Base-by-base conservation (phyloP, 129 eudicot species). In the Kitagawia praeruptora region DNA sequence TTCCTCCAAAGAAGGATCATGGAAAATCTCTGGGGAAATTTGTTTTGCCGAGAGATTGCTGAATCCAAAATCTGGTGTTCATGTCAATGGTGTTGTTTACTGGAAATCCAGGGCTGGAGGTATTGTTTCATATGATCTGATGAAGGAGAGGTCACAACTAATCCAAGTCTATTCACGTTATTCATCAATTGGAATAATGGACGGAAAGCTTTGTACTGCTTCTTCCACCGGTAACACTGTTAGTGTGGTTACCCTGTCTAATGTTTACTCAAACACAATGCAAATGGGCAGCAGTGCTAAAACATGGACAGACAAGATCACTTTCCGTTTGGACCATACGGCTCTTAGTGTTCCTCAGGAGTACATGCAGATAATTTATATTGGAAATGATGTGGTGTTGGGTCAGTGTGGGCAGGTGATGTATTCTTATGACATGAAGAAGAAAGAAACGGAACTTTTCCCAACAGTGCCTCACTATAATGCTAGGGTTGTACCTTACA, bases 21-120 rank as follows among this genome's bases (percentile, higher is more conserved):
- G 97, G 97, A 82, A 78, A 58, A 44, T 86, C 27, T 85, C 89
- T 2, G 85, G 85, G 39, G 96, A 91, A 83, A 91, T 89, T 2
- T 87, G 73, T 66, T 89, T 84, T 79, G 86, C 80, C 21, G 79
- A 67, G 11, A 63, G 73, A 37, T 39, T 44, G 34, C 37, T 82
- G n/a, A 74, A 82, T 37, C 72, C 87, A 27, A 78, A 64, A 82
- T 69, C 88, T 9, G 93, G 90, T 19, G 83, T 89, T 69, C 31
- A 83, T 38, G 90, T 81, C 70, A 82, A 89, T 27, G 87, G 87
- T 2, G 82, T 82, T 9, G 80, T 74, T 53, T 91, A 89, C 56
- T 91, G 88, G 88, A 78, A 45, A 34, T 42, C 82, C 23, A 31
- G 38, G 25, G 4, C 3, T 23, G 84, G 80, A 4, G 56, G 41